Evolutionary conservation across 805 yeast species (phyloP), one percentile per base, ranked within the genome.

Genomic region (Phaffomyces opuntiae): DNA sequence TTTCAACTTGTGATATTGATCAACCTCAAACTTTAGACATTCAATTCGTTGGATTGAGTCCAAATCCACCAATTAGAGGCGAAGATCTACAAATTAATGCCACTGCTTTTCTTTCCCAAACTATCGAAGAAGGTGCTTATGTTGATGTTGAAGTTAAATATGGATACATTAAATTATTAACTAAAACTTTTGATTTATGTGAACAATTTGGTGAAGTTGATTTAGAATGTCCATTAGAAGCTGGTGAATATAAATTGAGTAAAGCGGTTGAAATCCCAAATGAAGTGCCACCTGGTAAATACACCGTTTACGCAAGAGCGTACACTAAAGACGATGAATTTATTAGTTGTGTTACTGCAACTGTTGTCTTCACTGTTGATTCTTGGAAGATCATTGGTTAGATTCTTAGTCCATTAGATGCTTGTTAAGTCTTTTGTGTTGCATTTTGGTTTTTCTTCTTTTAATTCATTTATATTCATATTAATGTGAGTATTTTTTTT

Each of bases 231-330:
- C 99, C 99, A 1, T 66, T 93, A 37, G 62, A 70, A 42, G 69
- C 77, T 52, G 99, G 98, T 12, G 62, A 66, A 42, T 83, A 87
- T 55, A 67, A 70, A 44, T 68, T 93, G 45, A 63, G 74, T 25
- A 89, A 89, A 64, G 66, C 70, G 39, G 95, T 93, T 25, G 90
- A 82, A 57, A 78, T 93, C 46, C 99, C 99, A 16, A 71, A 74
- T 14, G 93, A 88, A 63, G 95, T 91, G 31, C 99, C 99, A 48
- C 96, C 98, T 21, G 99, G 99, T 36, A 83, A 77, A 61, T 93
- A 93, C 69, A 69, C 78, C 29, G 95, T 91, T 26, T 70, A 74
- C 43, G 98, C 97, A 17, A 80, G 91, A 59, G 99, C 98, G 3
- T 93, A 78, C 70, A 88, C 95, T 36, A 79, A 70, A 37, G 87